phyloP scores from a whole-genome alignment of 2,329 filamentous ascomycete species.

The Emericellopsis cladophorae region DNA sequence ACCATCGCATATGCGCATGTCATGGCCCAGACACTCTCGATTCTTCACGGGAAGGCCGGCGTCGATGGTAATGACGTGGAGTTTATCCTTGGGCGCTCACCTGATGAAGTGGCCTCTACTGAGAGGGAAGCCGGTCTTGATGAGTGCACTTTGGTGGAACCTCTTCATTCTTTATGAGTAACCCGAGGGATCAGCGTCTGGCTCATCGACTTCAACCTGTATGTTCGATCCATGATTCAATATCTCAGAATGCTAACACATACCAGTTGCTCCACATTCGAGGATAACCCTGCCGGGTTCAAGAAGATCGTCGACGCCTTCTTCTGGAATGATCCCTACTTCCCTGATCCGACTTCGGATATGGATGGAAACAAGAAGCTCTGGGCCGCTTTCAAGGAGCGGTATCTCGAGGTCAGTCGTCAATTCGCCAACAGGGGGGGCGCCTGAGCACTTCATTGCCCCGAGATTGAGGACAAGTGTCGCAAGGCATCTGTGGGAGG shows the following conservation, averaged over 20 bases:
- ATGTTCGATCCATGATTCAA: not conserved
- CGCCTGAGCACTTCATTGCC: constrained; percentile 1
- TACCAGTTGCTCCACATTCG: constrained; percentile 2
- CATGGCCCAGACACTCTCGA: constrained; percentile 2
- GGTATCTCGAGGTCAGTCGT: constrained; percentile 1
- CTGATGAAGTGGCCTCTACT: not conserved
- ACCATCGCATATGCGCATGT: not conserved
- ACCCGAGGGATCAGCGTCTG: constrained; percentile 1
- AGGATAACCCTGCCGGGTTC: constrained; percentile 1
- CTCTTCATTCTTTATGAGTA: not conserved
- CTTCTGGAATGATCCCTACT: constrained; percentile 4
- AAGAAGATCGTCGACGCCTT: constrained; percentile 4
- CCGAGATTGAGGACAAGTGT: constrained; percentile 1
- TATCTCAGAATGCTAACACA: not conserved
- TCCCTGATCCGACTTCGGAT: not conserved
- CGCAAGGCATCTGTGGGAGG: not conserved
- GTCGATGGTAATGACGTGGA: constrained; percentile 4
- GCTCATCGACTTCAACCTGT: constrained; percentile 3
- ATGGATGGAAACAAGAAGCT: constrained; percentile 1
- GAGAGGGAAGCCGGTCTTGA: not conserved
- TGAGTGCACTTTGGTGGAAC: not conserved
- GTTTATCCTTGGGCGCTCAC: constrained; percentile 3
- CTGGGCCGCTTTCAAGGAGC: constrained; percentile 1
- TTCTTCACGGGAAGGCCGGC: constrained; percentile 2
- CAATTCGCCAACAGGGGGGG: constrained; percentile 1